These are phyloP conservation scores for Aspergillus proliferans DNA, from an alignment of 2,329 filamentous ascomycete genomes.

Conservation along the genomic window DNA sequence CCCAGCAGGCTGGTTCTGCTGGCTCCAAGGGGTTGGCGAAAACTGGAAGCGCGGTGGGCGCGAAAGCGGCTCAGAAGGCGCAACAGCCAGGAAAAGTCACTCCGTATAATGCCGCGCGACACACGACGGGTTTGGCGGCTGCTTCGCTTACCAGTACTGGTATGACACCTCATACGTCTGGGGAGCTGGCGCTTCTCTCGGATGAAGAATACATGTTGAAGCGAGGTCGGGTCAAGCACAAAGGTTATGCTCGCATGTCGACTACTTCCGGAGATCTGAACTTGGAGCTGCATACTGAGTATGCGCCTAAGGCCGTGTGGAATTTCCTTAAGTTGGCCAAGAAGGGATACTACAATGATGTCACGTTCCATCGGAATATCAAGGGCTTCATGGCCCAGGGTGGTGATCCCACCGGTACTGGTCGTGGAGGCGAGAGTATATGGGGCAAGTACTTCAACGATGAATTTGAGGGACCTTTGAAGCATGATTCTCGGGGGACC, in stretches of 20 bases:
- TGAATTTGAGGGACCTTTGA: constrained; percentile 82
- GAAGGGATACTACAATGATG: constrained; percentile 79
- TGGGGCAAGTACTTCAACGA: constrained; percentile 95
- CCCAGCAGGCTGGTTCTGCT: constrained; percentile 54
- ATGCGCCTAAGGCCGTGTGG: constrained; percentile 89
- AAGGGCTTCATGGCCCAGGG: constrained; percentile 97
- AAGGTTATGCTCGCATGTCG: constrained; percentile 83
- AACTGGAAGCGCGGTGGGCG: constrained; percentile 9
- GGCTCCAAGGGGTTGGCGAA: constrained; percentile 23
- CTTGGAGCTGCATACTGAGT: constrained; percentile 83
- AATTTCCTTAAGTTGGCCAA: constrained; percentile 88
- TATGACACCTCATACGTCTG: constrained; percentile 83
- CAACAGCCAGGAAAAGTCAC: constrained; percentile 28
- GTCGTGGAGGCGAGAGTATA: constrained; percentile 79
- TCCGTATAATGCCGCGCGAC: constrained; percentile 78
- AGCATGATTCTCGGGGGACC: constrained; percentile 74
- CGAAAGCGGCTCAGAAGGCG: constrained; percentile 14
- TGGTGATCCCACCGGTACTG: constrained; percentile 87
- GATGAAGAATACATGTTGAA: constrained; percentile 97
- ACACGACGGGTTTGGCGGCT: constrained; percentile 85
- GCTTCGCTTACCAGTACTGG: constrained; percentile 95
- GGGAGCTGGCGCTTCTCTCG: constrained; percentile 75
- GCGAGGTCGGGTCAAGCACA: constrained; percentile 78
- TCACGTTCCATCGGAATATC: constrained; percentile 89
- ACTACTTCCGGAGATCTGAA: constrained; percentile 82